These are phyloP conservation scores for Schizonepeta tenuifolia DNA, from an alignment of 257 asterid genomes.

Conservation along the genomic window DNA sequence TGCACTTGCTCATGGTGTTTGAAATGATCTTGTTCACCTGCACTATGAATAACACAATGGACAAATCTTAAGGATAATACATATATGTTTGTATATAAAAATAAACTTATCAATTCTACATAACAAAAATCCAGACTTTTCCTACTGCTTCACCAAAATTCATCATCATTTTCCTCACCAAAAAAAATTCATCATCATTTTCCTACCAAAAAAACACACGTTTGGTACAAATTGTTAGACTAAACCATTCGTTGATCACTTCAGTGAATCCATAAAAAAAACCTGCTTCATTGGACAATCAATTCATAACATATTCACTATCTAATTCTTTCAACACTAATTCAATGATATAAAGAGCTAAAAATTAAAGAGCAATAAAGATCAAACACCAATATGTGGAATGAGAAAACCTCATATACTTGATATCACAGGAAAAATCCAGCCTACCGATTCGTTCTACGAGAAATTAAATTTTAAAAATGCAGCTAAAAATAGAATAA, in stretches of 20 bases:
- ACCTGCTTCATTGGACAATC: neutral
- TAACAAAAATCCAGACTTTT: neutral
- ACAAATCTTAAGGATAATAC: neutral
- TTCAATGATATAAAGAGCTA: neutral
- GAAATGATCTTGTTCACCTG: neutral
- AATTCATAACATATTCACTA: neutral
- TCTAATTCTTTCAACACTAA: neutral
- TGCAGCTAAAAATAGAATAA: neutral
- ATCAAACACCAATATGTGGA: neutral
- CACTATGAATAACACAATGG: slow-evolving; percentile 16
- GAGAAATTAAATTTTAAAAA: neutral
- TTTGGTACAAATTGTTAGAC: neutral
- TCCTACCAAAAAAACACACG: neutral
- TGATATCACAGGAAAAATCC: neutral
- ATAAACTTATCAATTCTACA: neutral
- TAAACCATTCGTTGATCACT: neutral
- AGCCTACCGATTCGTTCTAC: neutral
- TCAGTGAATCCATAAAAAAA: neutral
- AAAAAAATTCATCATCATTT: neutral
- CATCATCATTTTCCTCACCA: neutral
- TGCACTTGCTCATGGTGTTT: neutral
- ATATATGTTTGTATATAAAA: neutral
- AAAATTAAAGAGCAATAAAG: neutral
- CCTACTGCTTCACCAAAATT: neutral
- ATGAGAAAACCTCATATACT: neutral